These are phyloP conservation scores for Vigna trinervia DNA, from an alignment of 306 rosid species.

Conservation along the genomic window DNA sequence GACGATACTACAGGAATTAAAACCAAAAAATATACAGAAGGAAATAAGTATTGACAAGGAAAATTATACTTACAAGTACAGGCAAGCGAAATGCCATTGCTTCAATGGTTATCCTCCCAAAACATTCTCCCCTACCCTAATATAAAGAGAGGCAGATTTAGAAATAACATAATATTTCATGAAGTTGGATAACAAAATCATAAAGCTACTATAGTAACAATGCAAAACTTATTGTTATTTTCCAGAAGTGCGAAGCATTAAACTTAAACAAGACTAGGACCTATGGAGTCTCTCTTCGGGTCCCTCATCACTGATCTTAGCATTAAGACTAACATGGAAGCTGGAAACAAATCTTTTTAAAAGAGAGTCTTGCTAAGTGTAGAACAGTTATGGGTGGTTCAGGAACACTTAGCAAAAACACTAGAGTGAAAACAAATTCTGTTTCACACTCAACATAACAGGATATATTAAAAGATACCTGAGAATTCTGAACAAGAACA, in stretches of 20 bases:
- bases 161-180: conserved; percentile 5
- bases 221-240: not conserved
- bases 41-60: not conserved
- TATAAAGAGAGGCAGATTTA: conserved; percentile 38
- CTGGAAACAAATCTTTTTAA: conserved; percentile 21
- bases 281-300: not conserved
- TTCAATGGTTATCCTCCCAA: conserved; percentile 93
- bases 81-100: conserved; percentile 92
- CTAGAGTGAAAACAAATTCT: conserved; percentile 7
- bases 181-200: not conserved
- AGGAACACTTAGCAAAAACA: not conserved
- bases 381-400: not conserved
- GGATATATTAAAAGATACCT: conserved; percentile 59
- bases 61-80: conserved; percentile 62
- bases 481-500: conserved; percentile 98
- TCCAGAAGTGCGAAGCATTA: not conserved
- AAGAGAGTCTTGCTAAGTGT: not conserved
- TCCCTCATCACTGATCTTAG: not conserved
- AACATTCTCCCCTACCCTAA: conserved; percentile 87
- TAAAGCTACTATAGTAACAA: not conserved
- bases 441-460: conserved; percentile 33
- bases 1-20: not conserved
- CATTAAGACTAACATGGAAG: not conserved
- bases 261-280: not conserved
- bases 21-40: not conserved